Conservation (phyloP, 108 stramenopile species). For the Mediolabrus comicus region DNA sequence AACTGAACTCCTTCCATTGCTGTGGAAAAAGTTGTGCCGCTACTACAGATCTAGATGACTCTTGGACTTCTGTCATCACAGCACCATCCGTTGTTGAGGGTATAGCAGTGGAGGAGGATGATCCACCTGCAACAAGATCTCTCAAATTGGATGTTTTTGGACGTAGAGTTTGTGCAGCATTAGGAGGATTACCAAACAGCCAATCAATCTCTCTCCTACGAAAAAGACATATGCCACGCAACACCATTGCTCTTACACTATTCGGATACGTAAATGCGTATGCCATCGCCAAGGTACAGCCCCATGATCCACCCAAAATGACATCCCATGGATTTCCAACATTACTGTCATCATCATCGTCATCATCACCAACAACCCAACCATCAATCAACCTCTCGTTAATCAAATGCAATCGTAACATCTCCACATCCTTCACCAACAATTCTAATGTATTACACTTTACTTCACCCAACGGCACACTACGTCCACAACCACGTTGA, state of each 20-base stretch:
- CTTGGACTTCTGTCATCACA: background rate
- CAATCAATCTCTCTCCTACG: constrained; percentile 76
- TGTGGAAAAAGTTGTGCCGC: constrained; percentile 17
- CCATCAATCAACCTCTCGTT: constrained; percentile 3
- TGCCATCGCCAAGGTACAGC: constrained; percentile 81
- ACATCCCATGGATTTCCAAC: constrained; percentile 65
- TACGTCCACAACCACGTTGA: constrained; percentile 82
- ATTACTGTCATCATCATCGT: background rate
- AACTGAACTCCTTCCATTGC: constrained; percentile 50
- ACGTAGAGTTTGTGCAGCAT: background rate
- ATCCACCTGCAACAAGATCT: constrained; percentile 4
- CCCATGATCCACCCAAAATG: constrained; percentile 90
- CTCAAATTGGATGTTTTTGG: constrained; percentile 30
- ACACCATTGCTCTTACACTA: constrained; percentile 54
- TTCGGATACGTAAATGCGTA: constrained; percentile 77
- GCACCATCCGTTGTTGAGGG: background rate
- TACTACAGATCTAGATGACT: background rate
- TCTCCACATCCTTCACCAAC: constrained; percentile 79
- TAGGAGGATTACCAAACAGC: constrained; percentile 59
- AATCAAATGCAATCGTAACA: constrained; percentile 50
- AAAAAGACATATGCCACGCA: constrained; percentile 83
- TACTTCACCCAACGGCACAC: constrained; percentile 49
- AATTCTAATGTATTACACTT: constrained; percentile 48
- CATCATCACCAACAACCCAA: background rate
- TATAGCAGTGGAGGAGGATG: background rate